Evolutionary conservation across 306 rosid genomes (phyloP).

Genomic region (Mimosa pudica): DNA sequence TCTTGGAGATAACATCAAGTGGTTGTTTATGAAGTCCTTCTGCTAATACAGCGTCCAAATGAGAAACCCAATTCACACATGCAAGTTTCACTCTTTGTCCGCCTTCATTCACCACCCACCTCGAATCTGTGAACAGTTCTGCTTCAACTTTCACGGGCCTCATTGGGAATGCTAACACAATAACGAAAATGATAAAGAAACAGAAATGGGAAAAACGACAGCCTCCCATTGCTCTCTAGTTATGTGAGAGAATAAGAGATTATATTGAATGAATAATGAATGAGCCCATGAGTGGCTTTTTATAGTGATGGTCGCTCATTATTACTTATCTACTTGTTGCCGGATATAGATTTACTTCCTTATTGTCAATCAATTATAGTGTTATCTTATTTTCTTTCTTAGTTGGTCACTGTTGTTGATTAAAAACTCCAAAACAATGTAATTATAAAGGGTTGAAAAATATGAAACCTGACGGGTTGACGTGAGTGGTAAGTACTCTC

Average conservation of each 20-base stretch:
- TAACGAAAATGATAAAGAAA: neutral
- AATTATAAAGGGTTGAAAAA: too few species aligned
- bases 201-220: neutral
- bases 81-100: constrained; percentile 83
- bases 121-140: constrained; percentile 57
- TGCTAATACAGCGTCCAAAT: constrained; percentile 69
- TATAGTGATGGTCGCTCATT: neutral
- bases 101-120: constrained; percentile 72
- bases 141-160: constrained; percentile 20
- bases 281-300: neutral
- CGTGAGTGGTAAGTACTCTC: too few species aligned
- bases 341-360: too few species aligned
- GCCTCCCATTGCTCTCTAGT: neutral
- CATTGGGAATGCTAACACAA: neutral
- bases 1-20: constrained; percentile 54
- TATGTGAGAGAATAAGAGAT: neutral
- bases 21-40: constrained; percentile 91
- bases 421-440: neutral
- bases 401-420: neutral
- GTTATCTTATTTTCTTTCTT: neutral
- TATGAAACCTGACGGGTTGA: too few species aligned
- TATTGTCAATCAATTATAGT: neutral
- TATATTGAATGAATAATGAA: neutral
- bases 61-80: constrained; percentile 89
- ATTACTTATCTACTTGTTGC: neutral